Conservation (phyloP, 345 rosid species). For the Lepidium sativum region DNA sequence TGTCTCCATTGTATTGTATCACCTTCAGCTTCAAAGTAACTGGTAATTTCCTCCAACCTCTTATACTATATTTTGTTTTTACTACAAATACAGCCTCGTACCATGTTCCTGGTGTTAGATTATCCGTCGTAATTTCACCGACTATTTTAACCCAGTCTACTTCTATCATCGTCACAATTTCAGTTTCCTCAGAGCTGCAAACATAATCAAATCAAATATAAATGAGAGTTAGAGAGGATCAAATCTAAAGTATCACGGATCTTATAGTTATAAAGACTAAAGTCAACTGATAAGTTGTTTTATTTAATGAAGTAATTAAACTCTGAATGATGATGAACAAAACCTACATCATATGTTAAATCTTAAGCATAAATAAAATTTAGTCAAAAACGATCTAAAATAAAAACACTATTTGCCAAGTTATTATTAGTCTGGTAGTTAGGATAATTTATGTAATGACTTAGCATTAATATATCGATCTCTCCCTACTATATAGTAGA, state of each 20-base stretch:
- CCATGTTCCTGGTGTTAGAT: conserved; percentile 34
- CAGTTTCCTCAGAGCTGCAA: conserved; percentile 3
- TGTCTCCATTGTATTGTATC: conserved; percentile 21
- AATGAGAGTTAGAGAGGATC: too few species aligned
- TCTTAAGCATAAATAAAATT: too few species aligned
- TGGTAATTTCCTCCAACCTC: conserved; percentile 40
- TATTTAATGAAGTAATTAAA: not conserved
- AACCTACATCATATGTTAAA: too few species aligned
- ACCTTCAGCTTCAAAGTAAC: conserved; percentile 28
- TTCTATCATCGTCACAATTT: conserved; percentile 30
- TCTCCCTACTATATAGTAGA: too few species aligned
- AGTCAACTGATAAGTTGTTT: not conserved
- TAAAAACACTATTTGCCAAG: too few species aligned
- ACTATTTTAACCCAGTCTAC: conserved; percentile 45
- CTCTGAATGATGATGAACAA: too few species aligned
- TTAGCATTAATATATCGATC: too few species aligned
- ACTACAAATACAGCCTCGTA: conserved; percentile 38
- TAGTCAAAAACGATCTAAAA: too few species aligned
- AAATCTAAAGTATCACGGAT: too few species aligned
- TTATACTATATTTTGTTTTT: conserved; percentile 29
- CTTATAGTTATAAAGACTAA: not conserved
- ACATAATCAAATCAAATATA: too few species aligned
- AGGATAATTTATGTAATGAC: too few species aligned
- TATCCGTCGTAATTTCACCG: conserved; percentile 26
- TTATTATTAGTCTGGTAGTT: too few species aligned